phyloP scores from a whole-genome alignment of 176 grass and related monocot species.

The Triticum dicoccoides region DNA sequence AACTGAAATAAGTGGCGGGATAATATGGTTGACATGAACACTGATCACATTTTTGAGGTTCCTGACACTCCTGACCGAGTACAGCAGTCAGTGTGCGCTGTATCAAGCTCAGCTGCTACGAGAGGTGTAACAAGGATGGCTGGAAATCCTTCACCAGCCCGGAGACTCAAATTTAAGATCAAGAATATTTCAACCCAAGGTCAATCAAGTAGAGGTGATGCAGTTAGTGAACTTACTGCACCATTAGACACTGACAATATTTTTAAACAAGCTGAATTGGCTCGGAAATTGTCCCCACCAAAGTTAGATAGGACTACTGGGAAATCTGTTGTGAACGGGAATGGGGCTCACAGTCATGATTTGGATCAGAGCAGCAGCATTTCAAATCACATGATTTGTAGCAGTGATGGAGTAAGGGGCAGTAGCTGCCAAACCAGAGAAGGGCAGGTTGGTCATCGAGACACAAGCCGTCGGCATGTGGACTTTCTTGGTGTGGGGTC shows the following conservation, averaged over 20 bases:
- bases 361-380: constrained; percentile 24
- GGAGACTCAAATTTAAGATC: constrained; percentile 22
- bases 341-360: constrained; percentile 21
- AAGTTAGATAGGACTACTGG: background rate
- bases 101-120: constrained; percentile 24
- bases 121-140: constrained; percentile 18
- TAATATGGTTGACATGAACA: constrained; percentile 48
- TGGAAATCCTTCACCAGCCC: constrained; percentile 5
- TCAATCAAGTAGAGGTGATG: constrained; percentile 27
- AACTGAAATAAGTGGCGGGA: background rate
- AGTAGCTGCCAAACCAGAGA: constrained; percentile 20
- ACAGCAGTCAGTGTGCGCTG: constrained; percentile 27
- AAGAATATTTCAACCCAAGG: constrained; percentile 13
- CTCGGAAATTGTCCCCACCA: constrained; percentile 16
- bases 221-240: background rate
- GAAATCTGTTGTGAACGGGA: constrained; percentile 27
- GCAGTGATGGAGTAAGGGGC: constrained; percentile 16
- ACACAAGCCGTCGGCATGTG: background rate
- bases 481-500: constrained; percentile 28
- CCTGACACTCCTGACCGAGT: constrained; percentile 72
- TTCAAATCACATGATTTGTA: constrained; percentile 4
- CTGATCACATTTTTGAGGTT: constrained; percentile 58
- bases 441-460: constrained; percentile 7
- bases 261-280: constrained; percentile 43
- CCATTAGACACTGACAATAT: constrained; percentile 7